These are phyloP conservation scores for Chaetoceros tenuissimus DNA, from an alignment of 108 stramenopile genomes.

Conservation along the genomic window DNA sequence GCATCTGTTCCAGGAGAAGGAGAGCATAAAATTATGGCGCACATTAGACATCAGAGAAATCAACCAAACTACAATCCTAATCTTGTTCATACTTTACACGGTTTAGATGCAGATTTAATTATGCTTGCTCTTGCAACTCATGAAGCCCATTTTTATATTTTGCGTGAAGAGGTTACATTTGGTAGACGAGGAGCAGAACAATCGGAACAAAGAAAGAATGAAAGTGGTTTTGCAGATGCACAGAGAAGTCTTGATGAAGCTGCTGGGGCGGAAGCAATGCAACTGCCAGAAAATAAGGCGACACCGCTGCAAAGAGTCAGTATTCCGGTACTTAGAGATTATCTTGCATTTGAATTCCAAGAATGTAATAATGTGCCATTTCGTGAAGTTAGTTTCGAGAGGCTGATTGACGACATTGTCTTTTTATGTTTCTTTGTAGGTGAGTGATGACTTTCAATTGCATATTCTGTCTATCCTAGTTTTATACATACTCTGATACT, in stretches of 20 bases:
- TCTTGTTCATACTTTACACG: conserved; percentile 92
- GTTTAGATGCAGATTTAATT: conserved; percentile 99
- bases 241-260: conserved; percentile 70
- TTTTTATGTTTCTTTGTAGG: conserved; percentile 98
- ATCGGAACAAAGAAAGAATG: conserved; percentile 56
- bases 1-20: conserved; percentile 97
- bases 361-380: conserved; percentile 50
- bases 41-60: conserved; percentile 84
- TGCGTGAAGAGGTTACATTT: conserved; percentile 90
- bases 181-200: conserved; percentile 63
- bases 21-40: conserved; percentile 98
- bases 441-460: conserved; percentile 48
- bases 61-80: conserved; percentile 95
- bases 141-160: conserved; percentile 95
- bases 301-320: conserved; percentile 74
- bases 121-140: conserved; percentile 98
- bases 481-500: not conserved
- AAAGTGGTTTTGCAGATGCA: conserved; percentile 53
- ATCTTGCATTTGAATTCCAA: conserved; percentile 83
- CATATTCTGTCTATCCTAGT: conserved; percentile 11
- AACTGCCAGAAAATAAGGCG: conserved; percentile 60
- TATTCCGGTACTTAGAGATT: conserved; percentile 91
- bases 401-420: conserved; percentile 96
- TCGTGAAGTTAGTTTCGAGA: conserved; percentile 69
- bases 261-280: conserved; percentile 66